phyloP scores from a whole-genome alignment of 352 stramenopile genomes.

The Phytophthora uliginosa region DNA sequence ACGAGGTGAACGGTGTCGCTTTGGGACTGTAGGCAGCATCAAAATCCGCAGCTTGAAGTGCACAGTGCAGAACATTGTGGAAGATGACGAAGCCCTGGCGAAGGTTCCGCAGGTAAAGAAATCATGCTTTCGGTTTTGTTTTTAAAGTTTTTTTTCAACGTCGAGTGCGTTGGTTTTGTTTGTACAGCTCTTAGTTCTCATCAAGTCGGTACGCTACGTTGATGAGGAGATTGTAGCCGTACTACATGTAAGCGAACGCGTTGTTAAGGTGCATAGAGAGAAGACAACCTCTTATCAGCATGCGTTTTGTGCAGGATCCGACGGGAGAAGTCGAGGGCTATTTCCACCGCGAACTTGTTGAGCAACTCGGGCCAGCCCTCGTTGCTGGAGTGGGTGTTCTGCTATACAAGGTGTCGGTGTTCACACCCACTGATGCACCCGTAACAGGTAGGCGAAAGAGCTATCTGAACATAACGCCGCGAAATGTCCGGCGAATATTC shows the following conservation, averaged over 20 bases:
- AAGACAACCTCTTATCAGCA: background rate
- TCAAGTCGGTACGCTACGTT: conserved; percentile 87
- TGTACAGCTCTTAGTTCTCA: conserved; percentile 68
- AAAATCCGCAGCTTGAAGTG: conserved; percentile 72
- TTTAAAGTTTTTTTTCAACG: background rate
- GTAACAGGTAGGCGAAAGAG: conserved; percentile 56
- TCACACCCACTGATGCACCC: conserved; percentile 62
- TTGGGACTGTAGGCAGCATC: conserved; percentile 58
- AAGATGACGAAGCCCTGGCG: conserved; percentile 67
- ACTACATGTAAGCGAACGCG: conserved; percentile 57
- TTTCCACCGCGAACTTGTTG: conserved; percentile 84
- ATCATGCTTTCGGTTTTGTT: background rate
- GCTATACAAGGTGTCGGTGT: conserved; percentile 80
- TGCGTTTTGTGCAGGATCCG: conserved; percentile 61
- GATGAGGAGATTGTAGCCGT: conserved; percentile 86
- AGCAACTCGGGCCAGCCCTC: conserved; percentile 71
- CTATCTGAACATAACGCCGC: conserved; percentile 80
- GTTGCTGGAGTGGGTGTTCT: conserved; percentile 58
- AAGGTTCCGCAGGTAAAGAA: conserved; percentile 61
- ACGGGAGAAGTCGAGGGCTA: conserved; percentile 84
- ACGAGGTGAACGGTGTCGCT: background rate
- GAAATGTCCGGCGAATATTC: conserved; percentile 75
- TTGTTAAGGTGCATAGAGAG: background rate
- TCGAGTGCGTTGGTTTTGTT: background rate
- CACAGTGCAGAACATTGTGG: conserved; percentile 65